Percentiles rank a stretch among this genome's conserved stretches.
Evolutionary conservation across 2,329 filamentous ascomycete species (phyloP).

Genomic region (Claviceps humidiphila): DNA sequence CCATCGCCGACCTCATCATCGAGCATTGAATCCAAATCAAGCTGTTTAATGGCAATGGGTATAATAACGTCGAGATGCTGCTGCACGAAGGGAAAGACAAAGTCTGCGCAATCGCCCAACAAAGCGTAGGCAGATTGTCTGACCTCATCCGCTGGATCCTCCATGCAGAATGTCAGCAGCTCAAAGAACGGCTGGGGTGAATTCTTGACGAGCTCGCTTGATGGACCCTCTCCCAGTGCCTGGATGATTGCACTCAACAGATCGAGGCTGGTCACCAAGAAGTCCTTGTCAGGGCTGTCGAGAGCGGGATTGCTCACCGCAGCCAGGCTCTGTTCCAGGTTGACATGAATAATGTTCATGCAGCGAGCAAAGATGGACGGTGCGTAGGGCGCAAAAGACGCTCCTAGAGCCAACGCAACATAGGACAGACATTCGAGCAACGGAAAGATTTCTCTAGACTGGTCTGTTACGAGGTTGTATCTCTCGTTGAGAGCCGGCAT

Average conservation of each 20-base stretch:
- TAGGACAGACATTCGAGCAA: constrained; percentile 94
- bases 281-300: constrained; percentile 88
- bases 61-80: constrained; percentile 60
- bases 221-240: constrained; percentile 61
- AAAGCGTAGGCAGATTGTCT: constrained; percentile 92
- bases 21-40: constrained; percentile 64
- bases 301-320: constrained; percentile 53
- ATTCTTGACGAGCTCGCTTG: constrained; percentile 59
- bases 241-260: constrained; percentile 89
- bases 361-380: constrained; percentile 77
- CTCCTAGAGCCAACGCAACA: constrained; percentile 73
- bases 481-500: constrained; percentile 88
- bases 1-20: constrained; percentile 73
- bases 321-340: constrained; percentile 67
- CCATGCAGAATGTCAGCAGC: constrained; percentile 81
- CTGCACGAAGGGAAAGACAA: constrained; percentile 71
- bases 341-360: constrained; percentile 80
- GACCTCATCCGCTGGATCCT: constrained; percentile 81
- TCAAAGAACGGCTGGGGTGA: constrained; percentile 82
- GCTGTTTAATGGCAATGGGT: constrained; percentile 71
- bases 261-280: constrained; percentile 88
- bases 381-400: constrained; percentile 73
- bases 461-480: constrained; percentile 76
- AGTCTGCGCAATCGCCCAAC: constrained; percentile 87
- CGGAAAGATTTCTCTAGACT: constrained; percentile 87